Conservation (phyloP, 2,329 filamentous ascomycete genomes). For the Botrytis cinerea region DNA sequence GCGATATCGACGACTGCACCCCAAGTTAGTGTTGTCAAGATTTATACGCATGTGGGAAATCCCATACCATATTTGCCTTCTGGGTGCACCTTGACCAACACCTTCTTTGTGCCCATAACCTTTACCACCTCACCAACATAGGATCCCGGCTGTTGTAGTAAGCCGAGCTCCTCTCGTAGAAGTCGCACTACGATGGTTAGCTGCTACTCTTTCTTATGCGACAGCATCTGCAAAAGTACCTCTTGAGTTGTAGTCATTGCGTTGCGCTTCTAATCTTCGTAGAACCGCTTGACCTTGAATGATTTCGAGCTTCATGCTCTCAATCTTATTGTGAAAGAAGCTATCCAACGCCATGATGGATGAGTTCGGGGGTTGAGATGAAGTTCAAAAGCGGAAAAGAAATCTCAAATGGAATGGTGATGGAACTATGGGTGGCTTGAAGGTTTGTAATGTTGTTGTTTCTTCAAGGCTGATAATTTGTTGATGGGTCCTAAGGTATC, state of each 20-base stretch:
- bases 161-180: conserved; percentile 89
- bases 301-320: conserved; percentile 99
- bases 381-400: neutral
- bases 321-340: conserved; percentile 99
- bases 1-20: conserved; percentile 86
- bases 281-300: conserved; percentile 97
- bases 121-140: conserved; percentile 99
- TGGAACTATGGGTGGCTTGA: neutral
- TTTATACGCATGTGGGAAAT: neutral
- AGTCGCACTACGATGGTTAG: conserved; percentile 65
- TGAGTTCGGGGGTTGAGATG: neutral
- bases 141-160: conserved; percentile 94
- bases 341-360: conserved; percentile 93
- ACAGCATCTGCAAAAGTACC: conserved; percentile 35
- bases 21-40: neutral
- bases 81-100: conserved; percentile 97
- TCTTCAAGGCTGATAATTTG: conserved; percentile 23
- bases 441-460: neutral
- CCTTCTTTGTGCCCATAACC: conserved; percentile 99
- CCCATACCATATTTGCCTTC: conserved; percentile 97
- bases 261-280: conserved; percentile 91
- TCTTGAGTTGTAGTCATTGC: conserved; percentile 98
- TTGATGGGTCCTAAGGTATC: conserved; percentile 22
- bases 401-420: neutral
- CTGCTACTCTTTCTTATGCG: neutral